Conservation (phyloP, 1,284 basidiomycete species). For the Grifola frondosa region DNA sequence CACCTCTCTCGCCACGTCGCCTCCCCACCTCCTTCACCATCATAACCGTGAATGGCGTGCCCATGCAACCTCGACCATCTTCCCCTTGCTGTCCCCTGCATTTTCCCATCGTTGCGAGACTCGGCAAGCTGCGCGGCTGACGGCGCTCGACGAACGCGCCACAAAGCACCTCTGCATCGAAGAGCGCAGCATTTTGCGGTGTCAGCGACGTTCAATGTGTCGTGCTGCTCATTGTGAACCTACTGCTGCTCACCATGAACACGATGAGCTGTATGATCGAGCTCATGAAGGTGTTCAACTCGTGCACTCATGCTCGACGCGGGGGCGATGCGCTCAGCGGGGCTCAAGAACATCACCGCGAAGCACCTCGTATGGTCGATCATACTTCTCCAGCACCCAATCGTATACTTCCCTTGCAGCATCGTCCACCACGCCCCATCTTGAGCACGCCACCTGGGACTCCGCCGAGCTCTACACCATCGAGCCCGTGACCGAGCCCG, state of each 20-base stretch:
- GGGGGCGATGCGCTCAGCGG: conserved; percentile 96
- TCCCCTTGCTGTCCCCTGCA: conserved; percentile 30
- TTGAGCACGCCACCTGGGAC: conserved; percentile 19
- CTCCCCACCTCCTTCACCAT: conserved; percentile 58
- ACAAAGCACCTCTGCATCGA: conserved; percentile 85
- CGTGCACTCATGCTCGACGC: conserved; percentile 96
- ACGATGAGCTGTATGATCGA: conserved; percentile 93
- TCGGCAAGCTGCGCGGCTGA: conserved; percentile 32
- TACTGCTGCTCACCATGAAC: conserved; percentile 89
- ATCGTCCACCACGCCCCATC: conserved; percentile 7
- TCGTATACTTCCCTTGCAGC: too few relatives aligned
- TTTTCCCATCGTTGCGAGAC: conserved; percentile 23
- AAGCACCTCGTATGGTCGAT: conserved; percentile 97
- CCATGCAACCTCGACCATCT: conserved; percentile 26
- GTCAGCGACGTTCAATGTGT: conserved; percentile 82
- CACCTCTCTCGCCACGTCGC: conserved; percentile 81
- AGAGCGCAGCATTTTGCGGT: conserved; percentile 84
- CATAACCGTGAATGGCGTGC: conserved; percentile 19
- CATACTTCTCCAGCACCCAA: too few relatives aligned
- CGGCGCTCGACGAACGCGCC: too few relatives aligned
- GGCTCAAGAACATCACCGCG: conserved; percentile 97
- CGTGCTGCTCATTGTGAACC: conserved; percentile 80
- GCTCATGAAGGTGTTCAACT: conserved; percentile 97
- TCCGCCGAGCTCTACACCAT: conserved; percentile 16
- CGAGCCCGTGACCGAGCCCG: conserved; percentile 3